Base-by-base conservation (phyloP, 371 early-diverging fungal genomes). In the Choanephora cucurbitarum region DNA sequence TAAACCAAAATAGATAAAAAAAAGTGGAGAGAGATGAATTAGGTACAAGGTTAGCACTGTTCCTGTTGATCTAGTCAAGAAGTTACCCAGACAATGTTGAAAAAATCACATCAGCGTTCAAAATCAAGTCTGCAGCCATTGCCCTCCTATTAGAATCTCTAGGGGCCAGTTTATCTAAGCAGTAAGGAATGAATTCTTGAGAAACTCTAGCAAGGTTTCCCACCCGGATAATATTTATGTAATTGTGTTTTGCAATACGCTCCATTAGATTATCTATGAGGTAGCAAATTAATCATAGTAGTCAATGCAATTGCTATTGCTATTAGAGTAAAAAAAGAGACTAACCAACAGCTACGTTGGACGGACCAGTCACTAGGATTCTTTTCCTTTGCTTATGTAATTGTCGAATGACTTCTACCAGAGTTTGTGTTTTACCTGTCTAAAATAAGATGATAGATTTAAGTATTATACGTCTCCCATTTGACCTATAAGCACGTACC, bases 341-440 rank as follows among this genome's bases (percentile, higher is more conserved):
- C 78, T 55, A 80, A 84, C 89, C 92, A 1, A 96, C 94, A 32
- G 94, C 81, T 24, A 94, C 86, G 67, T 96, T 98, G 21, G 91
- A 91, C 0, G 97, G 96, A 1, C 91, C 97, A 66, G 95, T 94
- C 1, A 95, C 95, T 5, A 98, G 71, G 1, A 98, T 81, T 1
- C 85, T 73, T 31, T 84, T 73, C 9, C 81, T 79, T n/a, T 77
- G 70, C 2, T 67, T 58, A 6, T 64, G 62, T 5, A 96, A 69
- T 60, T 93, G 92, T 21, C 86, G 82, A 22, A 96, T 83, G 19
- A 95, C 79, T 64, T 94, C 93, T 3, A 95, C 84, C 8, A 95
- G 64, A 1, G 95, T 94, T 57, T 89, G 84, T 0, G 98, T 96
- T 72, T 97, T 97, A 18, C 98, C 98, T 7, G 96, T 91, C 73